phyloP scores from a whole-genome alignment of 176 grass and related monocot species.

The Elaeis guineensis region DNA sequence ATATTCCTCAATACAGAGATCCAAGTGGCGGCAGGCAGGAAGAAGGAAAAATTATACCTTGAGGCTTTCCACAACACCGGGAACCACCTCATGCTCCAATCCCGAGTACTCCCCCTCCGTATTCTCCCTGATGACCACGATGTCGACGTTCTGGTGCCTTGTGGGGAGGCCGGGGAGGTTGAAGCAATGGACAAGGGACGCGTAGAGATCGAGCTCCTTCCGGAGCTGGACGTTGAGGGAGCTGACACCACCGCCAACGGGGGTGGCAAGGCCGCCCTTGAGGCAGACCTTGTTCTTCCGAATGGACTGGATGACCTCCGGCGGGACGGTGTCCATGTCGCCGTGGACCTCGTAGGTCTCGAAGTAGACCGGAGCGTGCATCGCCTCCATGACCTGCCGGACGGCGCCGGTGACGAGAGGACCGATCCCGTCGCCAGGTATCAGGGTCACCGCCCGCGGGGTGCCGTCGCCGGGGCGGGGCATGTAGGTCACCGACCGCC shows the following conservation, averaged over 20 bases:
- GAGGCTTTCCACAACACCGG: slow-evolving; percentile 86
- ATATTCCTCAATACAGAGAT: not conserved
- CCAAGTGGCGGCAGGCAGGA: not conserved
- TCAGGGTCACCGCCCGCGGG: slow-evolving; percentile 67
- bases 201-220: slow-evolving; percentile 97
- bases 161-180: slow-evolving; percentile 80
- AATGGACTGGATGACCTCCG: slow-evolving; percentile 79
- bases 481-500: slow-evolving; percentile 90
- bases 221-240: slow-evolving; percentile 85
- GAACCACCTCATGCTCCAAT: slow-evolving; percentile 93
- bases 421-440: slow-evolving; percentile 85
- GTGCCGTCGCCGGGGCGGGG: slow-evolving; percentile 83
- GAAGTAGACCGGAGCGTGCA: slow-evolving; percentile 86
- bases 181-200: slow-evolving; percentile 91
- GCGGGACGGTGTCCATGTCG: slow-evolving; percentile 62
- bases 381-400: slow-evolving; percentile 83
- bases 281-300: slow-evolving; percentile 87
- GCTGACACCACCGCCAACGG: slow-evolving; percentile 80
- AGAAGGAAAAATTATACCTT: slow-evolving; percentile 38
- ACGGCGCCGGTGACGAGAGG: slow-evolving; percentile 89
- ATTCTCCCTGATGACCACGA: slow-evolving; percentile 99
- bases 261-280: slow-evolving; percentile 77
- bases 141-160: slow-evolving; percentile 86
- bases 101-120: slow-evolving; percentile 95
- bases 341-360: slow-evolving; percentile 78